These are phyloP conservation scores for Chalaropsis ovoidea DNA, from an alignment of 2,329 filamentous ascomycete species.

Conservation along the genomic window DNA sequence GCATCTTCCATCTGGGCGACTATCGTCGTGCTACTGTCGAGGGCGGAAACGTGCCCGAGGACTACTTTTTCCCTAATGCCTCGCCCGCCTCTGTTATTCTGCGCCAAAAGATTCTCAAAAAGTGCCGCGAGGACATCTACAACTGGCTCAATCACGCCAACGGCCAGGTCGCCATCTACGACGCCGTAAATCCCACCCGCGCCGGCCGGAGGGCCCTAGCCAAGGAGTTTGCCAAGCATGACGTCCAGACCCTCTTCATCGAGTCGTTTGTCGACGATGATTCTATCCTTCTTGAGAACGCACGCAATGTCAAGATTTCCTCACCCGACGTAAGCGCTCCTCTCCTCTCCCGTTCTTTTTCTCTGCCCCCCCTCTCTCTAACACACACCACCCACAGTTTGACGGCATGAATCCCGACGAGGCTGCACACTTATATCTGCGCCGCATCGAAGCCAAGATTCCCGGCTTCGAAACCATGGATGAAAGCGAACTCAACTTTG, in stretches of 20 bases:
- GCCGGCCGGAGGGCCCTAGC: constrained; percentile 72
- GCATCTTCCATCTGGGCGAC: constrained; percentile 94
- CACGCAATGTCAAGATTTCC: constrained; percentile 92
- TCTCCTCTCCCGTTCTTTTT: neutral
- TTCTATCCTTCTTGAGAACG: constrained; percentile 89
- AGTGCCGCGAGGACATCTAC: constrained; percentile 94
- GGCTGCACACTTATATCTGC: constrained; percentile 82
- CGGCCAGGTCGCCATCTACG: constrained; percentile 95
- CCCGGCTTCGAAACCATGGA: constrained; percentile 96
- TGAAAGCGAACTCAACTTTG: constrained; percentile 86
- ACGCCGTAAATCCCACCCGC: constrained; percentile 88
- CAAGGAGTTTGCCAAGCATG: constrained; percentile 95
- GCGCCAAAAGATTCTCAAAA: constrained; percentile 93
- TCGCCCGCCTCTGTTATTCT: constrained; percentile 86
- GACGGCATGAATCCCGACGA: constrained; percentile 84
- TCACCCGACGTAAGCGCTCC: constrained; percentile 66
- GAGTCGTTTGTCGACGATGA: constrained; percentile 93
- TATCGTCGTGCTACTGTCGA: constrained; percentile 85
- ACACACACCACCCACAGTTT: constrained; percentile 47
- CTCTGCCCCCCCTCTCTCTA: constrained; percentile 1
- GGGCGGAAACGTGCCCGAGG: constrained; percentile 76
- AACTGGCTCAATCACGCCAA: constrained; percentile 94
- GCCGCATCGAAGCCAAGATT: constrained; percentile 82
- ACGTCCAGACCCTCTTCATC: constrained; percentile 94
- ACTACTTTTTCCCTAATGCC: constrained; percentile 96